These are phyloP conservation scores for Guyanaporus albipodus DNA, from an alignment of 768 basidiomycete species.

Conservation along the genomic window DNA sequence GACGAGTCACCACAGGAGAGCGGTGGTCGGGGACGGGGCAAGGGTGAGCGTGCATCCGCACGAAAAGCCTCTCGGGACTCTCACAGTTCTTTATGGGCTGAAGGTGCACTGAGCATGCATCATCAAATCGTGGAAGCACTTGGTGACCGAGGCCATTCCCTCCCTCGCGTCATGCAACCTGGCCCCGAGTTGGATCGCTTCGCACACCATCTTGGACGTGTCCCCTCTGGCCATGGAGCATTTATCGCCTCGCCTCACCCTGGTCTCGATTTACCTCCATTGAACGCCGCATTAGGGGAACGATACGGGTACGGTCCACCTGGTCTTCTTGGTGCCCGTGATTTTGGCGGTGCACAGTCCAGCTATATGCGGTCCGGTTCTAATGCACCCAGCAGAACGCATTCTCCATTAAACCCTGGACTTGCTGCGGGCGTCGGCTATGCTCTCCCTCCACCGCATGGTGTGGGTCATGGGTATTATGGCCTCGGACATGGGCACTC, in stretches of 20 bases:
- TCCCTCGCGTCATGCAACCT: conserved; percentile 30
- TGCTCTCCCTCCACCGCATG: conserved; percentile 38
- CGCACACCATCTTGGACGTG: conserved; percentile 33
- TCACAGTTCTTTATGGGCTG: conserved; percentile 30
- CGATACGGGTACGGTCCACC: conserved; percentile 37
- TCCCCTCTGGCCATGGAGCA: conserved; percentile 33
- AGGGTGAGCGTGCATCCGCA: conserved; percentile 37
- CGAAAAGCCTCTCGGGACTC: conserved; percentile 35
- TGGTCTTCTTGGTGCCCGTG: conserved; percentile 30
- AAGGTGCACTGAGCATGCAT: conserved; percentile 35
- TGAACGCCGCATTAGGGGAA: conserved; percentile 41
- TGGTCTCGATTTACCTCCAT: conserved; percentile 62
- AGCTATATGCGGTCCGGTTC: conserved; percentile 65
- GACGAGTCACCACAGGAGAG: conserved; percentile 32
- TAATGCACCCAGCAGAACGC: conserved; percentile 66
- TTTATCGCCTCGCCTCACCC: conserved; percentile 37
- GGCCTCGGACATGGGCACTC: conserved; percentile 37
- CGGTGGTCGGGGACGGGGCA: conserved; percentile 31
- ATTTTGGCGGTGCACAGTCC: conserved; percentile 40
- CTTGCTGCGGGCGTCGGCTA: conserved; percentile 39
- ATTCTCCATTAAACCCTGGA: conserved; percentile 61
- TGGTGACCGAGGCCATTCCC: conserved; percentile 32
- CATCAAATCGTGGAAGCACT: conserved; percentile 34
- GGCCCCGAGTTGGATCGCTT: conserved; percentile 32
- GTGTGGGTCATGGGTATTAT: conserved; percentile 35